phyloP scores from a whole-genome alignment of 768 basidiomycete genomes.

The Punctularia strigosozonata region DNA sequence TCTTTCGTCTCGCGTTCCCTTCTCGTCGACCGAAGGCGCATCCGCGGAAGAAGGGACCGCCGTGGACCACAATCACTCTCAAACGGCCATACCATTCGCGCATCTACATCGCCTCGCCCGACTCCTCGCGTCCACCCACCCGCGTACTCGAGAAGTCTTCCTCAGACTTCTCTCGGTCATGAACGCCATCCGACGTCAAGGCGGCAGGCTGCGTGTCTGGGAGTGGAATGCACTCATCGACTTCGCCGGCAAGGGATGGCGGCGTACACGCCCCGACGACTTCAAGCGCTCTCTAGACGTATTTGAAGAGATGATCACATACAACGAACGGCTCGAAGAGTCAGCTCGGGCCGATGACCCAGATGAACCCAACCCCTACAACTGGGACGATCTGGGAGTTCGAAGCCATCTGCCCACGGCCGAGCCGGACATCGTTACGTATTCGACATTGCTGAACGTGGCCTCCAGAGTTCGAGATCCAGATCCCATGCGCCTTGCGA shows the following conservation, averaged over 20 bases:
- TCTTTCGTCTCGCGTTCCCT: constrained; percentile 5
- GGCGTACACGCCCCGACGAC: constrained; percentile 43
- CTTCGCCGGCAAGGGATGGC: constrained; percentile 52
- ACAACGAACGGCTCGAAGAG: no score
- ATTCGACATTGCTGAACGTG: constrained; percentile 53
- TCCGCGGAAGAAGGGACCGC: neutral
- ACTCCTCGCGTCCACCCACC: constrained; percentile 39
- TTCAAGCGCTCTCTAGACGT: constrained; percentile 49
- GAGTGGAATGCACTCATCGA: constrained; percentile 74
- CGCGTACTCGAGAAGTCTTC: constrained; percentile 49
- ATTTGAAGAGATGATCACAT: constrained; percentile 45
- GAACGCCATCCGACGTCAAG: constrained; percentile 40
- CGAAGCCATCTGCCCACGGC: constrained; percentile 10
- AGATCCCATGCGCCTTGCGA: constrained; percentile 36
- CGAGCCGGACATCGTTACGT: constrained; percentile 56
- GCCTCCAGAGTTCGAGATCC: constrained; percentile 41
- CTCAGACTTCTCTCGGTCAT: constrained; percentile 61
- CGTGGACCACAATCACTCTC: neutral
- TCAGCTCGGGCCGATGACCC: neutral
- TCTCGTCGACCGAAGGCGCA: neutral
- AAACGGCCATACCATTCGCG: constrained; percentile 2
- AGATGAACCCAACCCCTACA: neutral
- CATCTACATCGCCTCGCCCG: constrained; percentile 53
- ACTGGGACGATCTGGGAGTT: neutral
- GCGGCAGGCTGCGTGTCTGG: constrained; percentile 43